Evolutionary conservation across 495 filamentous ascomycete genomes (phyloP).

Genomic region (Bryoglossum gracile): DNA sequence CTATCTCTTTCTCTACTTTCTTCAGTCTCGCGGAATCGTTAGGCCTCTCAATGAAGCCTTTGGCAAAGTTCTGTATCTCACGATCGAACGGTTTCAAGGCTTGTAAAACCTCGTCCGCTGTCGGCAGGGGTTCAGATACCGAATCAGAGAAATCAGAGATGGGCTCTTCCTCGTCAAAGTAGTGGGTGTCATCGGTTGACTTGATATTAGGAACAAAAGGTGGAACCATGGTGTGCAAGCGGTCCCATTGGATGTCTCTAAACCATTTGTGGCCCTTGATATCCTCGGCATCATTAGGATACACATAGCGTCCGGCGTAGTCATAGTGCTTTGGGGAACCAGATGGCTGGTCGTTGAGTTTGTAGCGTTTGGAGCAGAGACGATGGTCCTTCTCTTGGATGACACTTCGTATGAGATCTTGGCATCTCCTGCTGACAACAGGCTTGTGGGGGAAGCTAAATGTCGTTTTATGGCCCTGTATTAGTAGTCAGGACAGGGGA

Average conservation of each 20-base stretch:
- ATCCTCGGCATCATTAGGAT: conserved; percentile 67
- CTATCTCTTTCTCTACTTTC: conserved; percentile 40
- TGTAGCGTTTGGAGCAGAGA: conserved; percentile 66
- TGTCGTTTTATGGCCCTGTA: conserved; percentile 43
- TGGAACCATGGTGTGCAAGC: conserved; percentile 57
- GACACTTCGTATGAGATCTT: conserved; percentile 67
- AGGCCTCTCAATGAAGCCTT: conserved; percentile 34
- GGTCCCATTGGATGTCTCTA: conserved; percentile 57
- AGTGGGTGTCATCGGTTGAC: conserved; percentile 73
- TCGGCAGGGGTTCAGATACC: conserved; percentile 16
- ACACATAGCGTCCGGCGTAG: conserved; percentile 54
- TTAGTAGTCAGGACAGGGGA: background rate
- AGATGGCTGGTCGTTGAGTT: conserved; percentile 7
- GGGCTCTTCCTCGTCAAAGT: conserved; percentile 77
- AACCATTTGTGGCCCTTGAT: conserved; percentile 77
- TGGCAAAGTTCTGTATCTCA: conserved; percentile 33
- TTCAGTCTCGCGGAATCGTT: conserved; percentile 37
- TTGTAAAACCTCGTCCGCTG: conserved; percentile 17
- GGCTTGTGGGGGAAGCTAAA: conserved; percentile 60
- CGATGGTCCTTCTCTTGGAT: conserved; percentile 71
- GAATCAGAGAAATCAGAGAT: conserved; percentile 47
- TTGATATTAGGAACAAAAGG: conserved; percentile 70
- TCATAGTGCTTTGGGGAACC: conserved; percentile 44
- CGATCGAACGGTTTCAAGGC: conserved; percentile 31
- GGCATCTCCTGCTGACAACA: conserved; percentile 50